Evolutionary conservation across 2,329 filamentous ascomycete species (phyloP), one percentile per base, ranked within the genome.

Genomic region (Alternaria novae-zelandiae): DNA sequence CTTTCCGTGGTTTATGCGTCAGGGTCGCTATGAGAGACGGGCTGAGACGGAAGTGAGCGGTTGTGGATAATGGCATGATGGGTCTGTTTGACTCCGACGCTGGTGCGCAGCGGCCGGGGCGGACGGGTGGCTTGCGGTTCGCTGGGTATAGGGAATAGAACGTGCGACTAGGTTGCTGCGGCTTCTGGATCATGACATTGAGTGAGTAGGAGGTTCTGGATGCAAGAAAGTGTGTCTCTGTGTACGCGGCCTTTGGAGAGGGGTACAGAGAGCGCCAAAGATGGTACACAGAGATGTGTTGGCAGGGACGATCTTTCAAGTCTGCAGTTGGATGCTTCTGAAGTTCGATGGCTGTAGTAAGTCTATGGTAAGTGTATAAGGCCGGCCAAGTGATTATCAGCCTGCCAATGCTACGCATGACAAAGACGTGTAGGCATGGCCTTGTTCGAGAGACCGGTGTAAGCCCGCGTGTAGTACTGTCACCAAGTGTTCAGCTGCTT

Each of bases 331-430:
- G 6, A 12, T 60, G 43, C 44, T 25, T 45, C 25, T 23, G 17
- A 44, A 9, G 30, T 17, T 49, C 12, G 32, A 17, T 41, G 36
- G 36, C 36, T 41, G 36, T 41, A 41, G 36, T 41, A 23, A 60
- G 43, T 15, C 41, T 43, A 12, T 44, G 30, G 28, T 36, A 21
- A 49, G 26, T 15, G 53, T 53, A 60, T 56, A 56, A 60, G 58
- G 58, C 58, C 58, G 58, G 51, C 58, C 58, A 60, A 60, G 58
- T 32, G 17, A 6, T 43, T 49, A 13, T 56, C 58, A 47, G 58
- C 43, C 58, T 46, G 44, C 30, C 53, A n/a, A 56, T 50, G 45
- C 30, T 50, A 9, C 45, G 44, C 46, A 47, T 53, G 54, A 61
- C 47, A 30, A 21, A 43, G 45, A 23, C 15, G 15, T 17, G 26